Base-by-base conservation (phyloP, 129 eudicot genomes). In the Artemisia tridentata region DNA sequence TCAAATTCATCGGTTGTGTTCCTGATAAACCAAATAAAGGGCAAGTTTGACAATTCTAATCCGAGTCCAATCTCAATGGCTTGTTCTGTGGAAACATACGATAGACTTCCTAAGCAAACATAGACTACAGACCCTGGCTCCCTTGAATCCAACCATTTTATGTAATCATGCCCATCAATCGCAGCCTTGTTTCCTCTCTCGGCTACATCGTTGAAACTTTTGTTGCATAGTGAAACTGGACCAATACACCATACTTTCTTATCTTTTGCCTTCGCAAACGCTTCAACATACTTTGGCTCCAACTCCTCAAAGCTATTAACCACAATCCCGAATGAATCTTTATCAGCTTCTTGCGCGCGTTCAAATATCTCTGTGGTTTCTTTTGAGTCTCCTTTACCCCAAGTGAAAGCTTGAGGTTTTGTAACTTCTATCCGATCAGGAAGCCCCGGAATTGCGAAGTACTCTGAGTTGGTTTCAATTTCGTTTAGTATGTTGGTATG, bases 231-330 rank as follows among this genome's bases (percentile, higher is more conserved):
- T 0, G 85, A 80, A 49, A 80, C 81, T 0, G 87, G 87, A 1
- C 91, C 91, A 3, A 86, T 47, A 55, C 85, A 78, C 85, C 85
- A 86, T 1, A 77, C 79, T 15, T 78, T 83, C 7, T 63, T 63
- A n/a, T 62, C 74, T 27, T 58, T 77, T 3, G 45, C 78, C 57
- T 80, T 67, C 0, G 45, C 54, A 25, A 73, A 74, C 21, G 64
- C 68, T 23, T 80, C 75, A 31, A 78, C 74, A 49, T 83, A 86
- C 3, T 53, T 75, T 34, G 43, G 43, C 43, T 34, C 43, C 43
- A 34, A 34, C 43, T 34, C 43, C 43, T 34, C 43, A 34, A 5
- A 73, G 74, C 58, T 86, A 41, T 86, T 86, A 41, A 67, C 80
- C 18, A 86, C 87, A 0, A 81, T 75, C 67, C 91, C 91, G 16